These are phyloP conservation scores for Odontarrhena argentea DNA, from an alignment of 345 rosid species.

Conservation along the genomic window DNA sequence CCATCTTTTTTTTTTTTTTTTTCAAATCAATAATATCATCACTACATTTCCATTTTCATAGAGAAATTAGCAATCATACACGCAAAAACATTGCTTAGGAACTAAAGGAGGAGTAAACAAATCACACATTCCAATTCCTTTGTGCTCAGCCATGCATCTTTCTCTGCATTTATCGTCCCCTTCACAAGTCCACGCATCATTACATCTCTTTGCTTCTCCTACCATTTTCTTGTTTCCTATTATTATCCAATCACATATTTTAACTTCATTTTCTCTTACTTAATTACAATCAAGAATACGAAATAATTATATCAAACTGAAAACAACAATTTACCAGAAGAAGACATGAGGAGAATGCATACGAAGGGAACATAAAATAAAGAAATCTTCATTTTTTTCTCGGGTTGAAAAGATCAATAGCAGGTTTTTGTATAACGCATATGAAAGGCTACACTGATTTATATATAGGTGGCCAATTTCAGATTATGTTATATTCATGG, in stretches of 20 bases:
- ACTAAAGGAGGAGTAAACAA: background rate
- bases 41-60: background rate
- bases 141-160: background rate
- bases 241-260: background rate
- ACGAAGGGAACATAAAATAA: conserved; percentile 5
- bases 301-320: background rate
- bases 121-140: background rate
- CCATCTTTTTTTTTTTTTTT: too few species aligned
- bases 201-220: conserved; percentile 5
- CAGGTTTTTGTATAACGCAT: background rate
- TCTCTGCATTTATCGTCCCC: background rate
- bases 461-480: background rate
- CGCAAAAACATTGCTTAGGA: background rate
- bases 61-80: background rate
- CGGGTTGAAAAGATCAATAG: background rate
- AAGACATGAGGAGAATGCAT: conserved; percentile 7
- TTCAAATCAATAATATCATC: too few species aligned
- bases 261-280: background rate
- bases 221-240: conserved; percentile 4
- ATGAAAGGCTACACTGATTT: too few species aligned
- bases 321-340: conserved; percentile 15
- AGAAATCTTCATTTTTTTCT: conserved; percentile 9
- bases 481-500: background rate
- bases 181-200: background rate
- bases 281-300: background rate